A percentile compares a stretch with the other conserved stretches of the same genome.
Conservation (phyloP, 306 rosid genomes). For the Vigna trinervia region DNA sequence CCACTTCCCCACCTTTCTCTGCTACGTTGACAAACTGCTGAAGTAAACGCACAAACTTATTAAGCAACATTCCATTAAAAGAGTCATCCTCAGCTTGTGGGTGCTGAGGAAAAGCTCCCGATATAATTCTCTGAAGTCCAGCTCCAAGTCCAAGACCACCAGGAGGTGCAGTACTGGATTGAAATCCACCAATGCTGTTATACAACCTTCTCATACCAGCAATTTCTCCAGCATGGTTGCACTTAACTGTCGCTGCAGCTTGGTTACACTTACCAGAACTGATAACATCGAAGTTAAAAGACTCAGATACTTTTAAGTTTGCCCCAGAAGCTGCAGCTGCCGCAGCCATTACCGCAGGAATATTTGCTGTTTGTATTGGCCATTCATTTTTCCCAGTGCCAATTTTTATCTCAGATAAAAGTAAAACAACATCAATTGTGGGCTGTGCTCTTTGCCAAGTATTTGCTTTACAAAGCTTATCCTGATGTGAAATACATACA, state of each 20-base stretch:
- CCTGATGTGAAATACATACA: slow-evolving; percentile 59
- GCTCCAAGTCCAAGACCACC: slow-evolving; percentile 84
- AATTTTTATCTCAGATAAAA: slow-evolving; percentile 89
- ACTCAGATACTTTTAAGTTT: slow-evolving; percentile 83
- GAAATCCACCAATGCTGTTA: slow-evolving; percentile 97
- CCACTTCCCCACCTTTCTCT: slow-evolving; percentile 89
- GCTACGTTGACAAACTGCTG: slow-evolving; percentile 91
- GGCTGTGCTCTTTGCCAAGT: slow-evolving; percentile 95
- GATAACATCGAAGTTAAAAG: slow-evolving; percentile 93
- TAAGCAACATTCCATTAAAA: slow-evolving; percentile 85
- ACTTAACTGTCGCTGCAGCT: slow-evolving; percentile 90
- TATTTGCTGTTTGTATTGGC: slow-evolving; percentile 84
- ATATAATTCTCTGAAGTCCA: slow-evolving; percentile 93
- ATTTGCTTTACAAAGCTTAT: slow-evolving; percentile 91
- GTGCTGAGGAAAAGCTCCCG: slow-evolving; percentile 89
- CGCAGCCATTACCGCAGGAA: slow-evolving; percentile 96
- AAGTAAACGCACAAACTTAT: slow-evolving; percentile 86
- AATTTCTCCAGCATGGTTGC: slow-evolving; percentile 98
- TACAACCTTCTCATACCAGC: slow-evolving; percentile 99
- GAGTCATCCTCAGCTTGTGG: slow-evolving; percentile 81
- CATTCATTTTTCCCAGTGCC: slow-evolving; percentile 95
- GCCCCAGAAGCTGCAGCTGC: slow-evolving; percentile 99
- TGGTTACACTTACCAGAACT: slow-evolving; percentile 95
- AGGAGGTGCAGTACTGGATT: slow-evolving; percentile 62
- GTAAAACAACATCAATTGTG: slow-evolving; percentile 90